A percentile compares a stretch with the other conserved stretches of the same genome.
Evolutionary conservation across 495 filamentous ascomycete species (phyloP).

Genomic region (Neurospora discreta): DNA sequence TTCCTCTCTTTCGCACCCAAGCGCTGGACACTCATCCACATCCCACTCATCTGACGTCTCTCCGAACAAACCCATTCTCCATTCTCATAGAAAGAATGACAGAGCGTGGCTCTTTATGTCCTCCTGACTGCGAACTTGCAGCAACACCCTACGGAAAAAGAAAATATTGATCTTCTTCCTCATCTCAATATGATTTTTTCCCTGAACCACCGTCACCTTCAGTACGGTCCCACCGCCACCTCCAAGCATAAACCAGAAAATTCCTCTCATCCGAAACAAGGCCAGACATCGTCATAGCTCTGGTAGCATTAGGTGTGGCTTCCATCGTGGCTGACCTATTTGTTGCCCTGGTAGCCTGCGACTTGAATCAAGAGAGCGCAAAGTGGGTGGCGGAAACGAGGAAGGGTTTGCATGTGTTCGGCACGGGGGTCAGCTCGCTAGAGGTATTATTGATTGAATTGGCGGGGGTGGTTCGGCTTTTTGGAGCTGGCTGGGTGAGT

Average conservation of each 20-base stretch:
- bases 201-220: neutral
- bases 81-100: neutral
- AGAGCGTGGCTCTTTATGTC: neutral
- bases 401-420: slow-evolving; percentile 22
- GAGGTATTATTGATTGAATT: slow-evolving; percentile 54
- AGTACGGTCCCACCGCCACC: neutral
- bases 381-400: slow-evolving; percentile 26
- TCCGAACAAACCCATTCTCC: neutral
- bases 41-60: neutral
- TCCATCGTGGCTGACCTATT: slow-evolving; percentile 54
- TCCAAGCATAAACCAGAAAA: slow-evolving; percentile 4
- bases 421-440: slow-evolving; percentile 46
- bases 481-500: slow-evolving; percentile 39
- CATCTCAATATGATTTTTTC: neutral
- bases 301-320: slow-evolving; percentile 46
- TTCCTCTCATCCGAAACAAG: slow-evolving; percentile 44
- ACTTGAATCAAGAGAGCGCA: slow-evolving; percentile 27
- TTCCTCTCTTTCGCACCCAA: neutral
- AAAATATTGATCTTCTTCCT: neutral
- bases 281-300: slow-evolving; percentile 44
- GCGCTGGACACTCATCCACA: neutral
- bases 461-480: slow-evolving; percentile 42
- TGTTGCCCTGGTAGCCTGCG: slow-evolving; percentile 49
- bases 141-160: neutral
- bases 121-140: neutral